A percentile compares a stretch with the other conserved stretches of the same genome.
Conservation (phyloP, 1,139 yeast species). For the Zygoascus meyerae region DNA sequence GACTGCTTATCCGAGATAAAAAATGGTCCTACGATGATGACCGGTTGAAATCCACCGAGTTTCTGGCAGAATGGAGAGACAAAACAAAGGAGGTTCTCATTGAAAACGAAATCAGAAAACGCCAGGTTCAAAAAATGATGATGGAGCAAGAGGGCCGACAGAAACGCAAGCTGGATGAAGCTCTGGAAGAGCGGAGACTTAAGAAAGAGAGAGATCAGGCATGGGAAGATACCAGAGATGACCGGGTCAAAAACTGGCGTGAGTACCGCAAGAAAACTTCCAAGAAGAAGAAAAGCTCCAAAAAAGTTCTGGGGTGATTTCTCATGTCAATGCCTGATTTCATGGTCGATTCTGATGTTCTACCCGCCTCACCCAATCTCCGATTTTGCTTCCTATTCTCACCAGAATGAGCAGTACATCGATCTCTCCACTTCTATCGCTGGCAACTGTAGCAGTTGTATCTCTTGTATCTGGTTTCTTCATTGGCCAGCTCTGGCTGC, state of each 20-base stretch:
- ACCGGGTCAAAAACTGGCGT: conserved; percentile 59
- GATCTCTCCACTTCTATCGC: neutral
- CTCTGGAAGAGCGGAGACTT: conserved; percentile 37
- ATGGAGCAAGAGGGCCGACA: conserved; percentile 41
- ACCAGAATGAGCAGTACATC: too few relatives aligned
- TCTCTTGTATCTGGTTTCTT: neutral
- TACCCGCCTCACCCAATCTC: neutral
- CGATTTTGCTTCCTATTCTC: conserved; percentile 6
- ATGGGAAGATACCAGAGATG: conserved; percentile 63
- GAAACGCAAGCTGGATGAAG: conserved; percentile 36
- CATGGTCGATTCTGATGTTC: too few relatives aligned
- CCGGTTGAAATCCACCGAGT: conserved; percentile 37
- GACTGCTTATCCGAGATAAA: conserved; percentile 40
- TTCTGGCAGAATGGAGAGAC: conserved; percentile 37
- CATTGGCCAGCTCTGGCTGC: neutral
- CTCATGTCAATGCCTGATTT: too few relatives aligned
- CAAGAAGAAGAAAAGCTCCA: conserved; percentile 39
- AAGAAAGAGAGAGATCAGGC: conserved; percentile 41
- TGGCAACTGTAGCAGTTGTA: neutral
- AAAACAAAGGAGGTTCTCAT: conserved; percentile 41
- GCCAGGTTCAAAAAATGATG: conserved; percentile 36
- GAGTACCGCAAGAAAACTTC: conserved; percentile 42
- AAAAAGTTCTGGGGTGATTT: conserved; percentile 25
- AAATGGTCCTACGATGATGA: conserved; percentile 40
- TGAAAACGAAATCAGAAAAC: conserved; percentile 40